A percentile compares a stretch with the other conserved stretches of the same genome.
These are phyloP conservation scores for Aspergillus viridinutans DNA, from an alignment of 2,329 filamentous ascomycete species.

Conservation along the genomic window DNA sequence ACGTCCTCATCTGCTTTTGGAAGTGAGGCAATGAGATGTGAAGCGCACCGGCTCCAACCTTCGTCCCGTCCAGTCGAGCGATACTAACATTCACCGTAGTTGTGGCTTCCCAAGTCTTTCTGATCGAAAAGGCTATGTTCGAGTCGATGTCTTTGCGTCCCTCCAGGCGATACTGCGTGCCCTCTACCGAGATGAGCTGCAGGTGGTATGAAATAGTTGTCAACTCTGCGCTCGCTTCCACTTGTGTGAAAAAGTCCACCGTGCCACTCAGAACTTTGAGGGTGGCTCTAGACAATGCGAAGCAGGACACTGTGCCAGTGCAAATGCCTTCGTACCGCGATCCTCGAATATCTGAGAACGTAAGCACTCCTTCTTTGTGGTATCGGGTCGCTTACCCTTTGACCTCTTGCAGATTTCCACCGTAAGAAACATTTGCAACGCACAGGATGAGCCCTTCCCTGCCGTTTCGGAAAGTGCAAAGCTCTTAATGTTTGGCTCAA, in stretches of 20 bases:
- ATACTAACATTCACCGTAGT: constrained; percentile 11
- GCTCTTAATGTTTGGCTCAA: not conserved
- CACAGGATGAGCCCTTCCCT: constrained; percentile 4
- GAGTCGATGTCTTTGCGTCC: constrained; percentile 6
- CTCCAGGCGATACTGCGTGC: not conserved
- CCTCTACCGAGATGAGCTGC: constrained; percentile 1
- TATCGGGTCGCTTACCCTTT: no score
- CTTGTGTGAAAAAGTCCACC: constrained; percentile 2
- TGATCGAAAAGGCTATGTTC: constrained; percentile 5
- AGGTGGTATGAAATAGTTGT: constrained; percentile 5
- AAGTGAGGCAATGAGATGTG: constrained; percentile 12
- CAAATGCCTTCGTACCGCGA: constrained; percentile 3
- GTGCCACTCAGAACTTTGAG: constrained; percentile 1
- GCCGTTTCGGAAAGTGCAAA: not conserved
- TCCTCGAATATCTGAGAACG: not conserved
- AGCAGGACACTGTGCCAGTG: constrained; percentile 7
- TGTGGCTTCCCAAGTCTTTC: constrained; percentile 13
- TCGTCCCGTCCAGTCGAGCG: not conserved
- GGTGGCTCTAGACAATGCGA: not conserved
- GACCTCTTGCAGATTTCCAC: constrained; percentile 1
- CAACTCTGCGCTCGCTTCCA: constrained; percentile 1
- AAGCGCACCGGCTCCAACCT: constrained; percentile 8
- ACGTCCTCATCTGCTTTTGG: constrained; percentile 7
- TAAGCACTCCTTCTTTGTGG: not conserved
- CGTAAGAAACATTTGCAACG: constrained; percentile 5